phyloP scores from a whole-genome alignment of 2,329 filamentous ascomycete genomes.

The Penicillium corylophilum region DNA sequence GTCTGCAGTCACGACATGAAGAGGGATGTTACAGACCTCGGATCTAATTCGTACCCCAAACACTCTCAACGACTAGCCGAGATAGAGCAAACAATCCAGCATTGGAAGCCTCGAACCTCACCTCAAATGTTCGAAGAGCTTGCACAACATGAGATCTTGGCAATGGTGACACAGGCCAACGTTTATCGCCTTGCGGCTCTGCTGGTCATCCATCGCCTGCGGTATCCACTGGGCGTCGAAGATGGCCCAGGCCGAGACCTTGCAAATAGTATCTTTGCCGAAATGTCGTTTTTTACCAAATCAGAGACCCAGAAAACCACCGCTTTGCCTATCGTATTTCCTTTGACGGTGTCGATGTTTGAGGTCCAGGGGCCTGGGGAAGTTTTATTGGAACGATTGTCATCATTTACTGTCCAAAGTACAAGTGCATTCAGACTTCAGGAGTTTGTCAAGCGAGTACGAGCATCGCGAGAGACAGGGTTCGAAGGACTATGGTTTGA shows the following conservation, averaged over 20 bases:
- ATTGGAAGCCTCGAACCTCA: conserved; percentile 18
- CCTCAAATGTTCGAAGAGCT: conserved; percentile 19
- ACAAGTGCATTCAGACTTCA: conserved; percentile 17
- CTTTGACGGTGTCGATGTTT: conserved; percentile 25
- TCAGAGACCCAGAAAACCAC: conserved; percentile 10
- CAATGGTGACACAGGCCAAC: conserved; percentile 32
- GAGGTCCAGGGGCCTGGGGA: conserved; percentile 23
- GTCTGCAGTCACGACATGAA: conserved; percentile 22
- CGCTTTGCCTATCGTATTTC: conserved; percentile 24
- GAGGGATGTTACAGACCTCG: conserved; percentile 3
- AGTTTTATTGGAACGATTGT: conserved; percentile 19
- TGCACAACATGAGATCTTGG: conserved; percentile 24
- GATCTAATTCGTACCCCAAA: conserved; percentile 2
- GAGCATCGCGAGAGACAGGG: conserved; percentile 16
- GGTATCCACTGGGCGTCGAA: conserved; percentile 31
- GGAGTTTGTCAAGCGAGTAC: conserved; percentile 22
- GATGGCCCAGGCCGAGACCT: conserved; percentile 22
- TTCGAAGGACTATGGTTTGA: conserved; percentile 26
- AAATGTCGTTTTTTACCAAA: conserved; percentile 20
- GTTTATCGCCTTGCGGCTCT: conserved; percentile 30
- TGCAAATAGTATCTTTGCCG: conserved; percentile 23
- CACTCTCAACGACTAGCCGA: conserved; percentile 19
- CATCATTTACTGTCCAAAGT: conserved; percentile 18
- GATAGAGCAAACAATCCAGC: conserved; percentile 15
- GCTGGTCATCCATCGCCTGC: conserved; percentile 31